Percentiles rank a stretch among this genome's conserved stretches.
These are phyloP conservation scores for Cryptococcus jaspeensis DNA, from an alignment of 1,284 basidiomycete species.

Conservation along the genomic window DNA sequence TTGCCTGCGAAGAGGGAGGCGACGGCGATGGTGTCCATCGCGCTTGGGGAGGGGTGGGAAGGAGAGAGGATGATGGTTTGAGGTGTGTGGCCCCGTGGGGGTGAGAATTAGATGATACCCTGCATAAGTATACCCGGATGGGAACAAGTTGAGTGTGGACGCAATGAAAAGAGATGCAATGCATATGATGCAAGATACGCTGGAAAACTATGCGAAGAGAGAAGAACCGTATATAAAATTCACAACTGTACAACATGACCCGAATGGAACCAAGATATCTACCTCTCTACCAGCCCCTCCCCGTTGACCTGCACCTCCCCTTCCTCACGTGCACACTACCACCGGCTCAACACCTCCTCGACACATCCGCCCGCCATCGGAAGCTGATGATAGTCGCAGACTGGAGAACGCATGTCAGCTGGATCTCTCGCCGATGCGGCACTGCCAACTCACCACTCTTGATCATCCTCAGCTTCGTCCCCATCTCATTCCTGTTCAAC, in stretches of 20 bases:
- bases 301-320: too few species aligned
- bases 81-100: too few species aligned
- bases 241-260: background rate
- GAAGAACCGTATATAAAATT: background rate
- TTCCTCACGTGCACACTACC: slow-evolving; percentile 22
- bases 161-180: background rate
- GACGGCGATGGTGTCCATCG: slow-evolving; percentile 37
- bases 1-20: slow-evolving; percentile 38
- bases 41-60: slow-evolving; percentile 1
- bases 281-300: too few species aligned
- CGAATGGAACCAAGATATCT: too few species aligned
- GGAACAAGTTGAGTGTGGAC: too few species aligned
- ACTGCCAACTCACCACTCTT: slow-evolving; percentile 55
- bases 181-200: background rate
- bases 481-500: slow-evolving; percentile 66
- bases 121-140: too few species aligned
- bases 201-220: background rate
- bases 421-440: background rate
- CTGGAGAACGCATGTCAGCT: slow-evolving; percentile 14
- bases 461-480: slow-evolving; percentile 70
- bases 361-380: slow-evolving; percentile 47
- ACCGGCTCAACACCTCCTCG: slow-evolving; percentile 33
- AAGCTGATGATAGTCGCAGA: slow-evolving; percentile 49
- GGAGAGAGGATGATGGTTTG: slow-evolving; percentile 4
- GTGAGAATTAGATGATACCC: too few species aligned